Conservation (phyloP, 2,329 filamentous ascomycete genomes). For the Ophiognomonia clavigignenti-juglandacearum region DNA sequence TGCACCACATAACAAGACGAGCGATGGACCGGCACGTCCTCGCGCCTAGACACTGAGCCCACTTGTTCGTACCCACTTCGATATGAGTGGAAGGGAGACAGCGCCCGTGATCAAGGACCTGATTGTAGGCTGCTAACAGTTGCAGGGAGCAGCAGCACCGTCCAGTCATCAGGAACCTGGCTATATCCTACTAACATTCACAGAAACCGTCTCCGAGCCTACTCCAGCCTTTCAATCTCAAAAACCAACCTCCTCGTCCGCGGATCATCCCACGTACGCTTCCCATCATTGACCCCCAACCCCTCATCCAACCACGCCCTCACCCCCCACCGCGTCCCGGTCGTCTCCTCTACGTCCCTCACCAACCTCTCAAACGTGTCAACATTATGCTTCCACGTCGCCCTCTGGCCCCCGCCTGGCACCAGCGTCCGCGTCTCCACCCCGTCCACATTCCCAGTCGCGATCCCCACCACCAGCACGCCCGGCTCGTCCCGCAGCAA, state of each 20-base stretch:
- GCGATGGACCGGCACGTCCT: no score
- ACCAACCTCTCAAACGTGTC: slow-evolving; percentile 22
- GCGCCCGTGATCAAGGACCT: no score
- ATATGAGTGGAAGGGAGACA: no score
- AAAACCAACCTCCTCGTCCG: slow-evolving; percentile 18
- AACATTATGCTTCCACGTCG: slow-evolving; percentile 28
- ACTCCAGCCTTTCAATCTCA: slow-evolving; percentile 15
- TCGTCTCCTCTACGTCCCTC: slow-evolving; percentile 15
- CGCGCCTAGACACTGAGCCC: no score
- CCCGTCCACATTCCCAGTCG: slow-evolving; percentile 19
- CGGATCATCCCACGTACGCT: slow-evolving; percentile 22
- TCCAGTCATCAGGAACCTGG: no score
- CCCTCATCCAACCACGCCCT: slow-evolving; percentile 18
- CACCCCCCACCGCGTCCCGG: slow-evolving; percentile 21
- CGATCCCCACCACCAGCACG: slow-evolving; percentile 27
- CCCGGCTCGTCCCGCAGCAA: slow-evolving; percentile 25
- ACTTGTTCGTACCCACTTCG: no score
- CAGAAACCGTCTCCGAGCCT: no score
- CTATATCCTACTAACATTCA: neutral
- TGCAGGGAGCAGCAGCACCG: neutral
- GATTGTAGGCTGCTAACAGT: no score
- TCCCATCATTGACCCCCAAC: slow-evolving; percentile 19
- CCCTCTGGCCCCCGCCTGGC: slow-evolving; percentile 8
- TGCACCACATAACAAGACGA: no score
- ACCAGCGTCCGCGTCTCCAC: slow-evolving; percentile 1